Conservation (phyloP, 768 basidiomycete species). For the Suillus fuscotomentosus region DNA sequence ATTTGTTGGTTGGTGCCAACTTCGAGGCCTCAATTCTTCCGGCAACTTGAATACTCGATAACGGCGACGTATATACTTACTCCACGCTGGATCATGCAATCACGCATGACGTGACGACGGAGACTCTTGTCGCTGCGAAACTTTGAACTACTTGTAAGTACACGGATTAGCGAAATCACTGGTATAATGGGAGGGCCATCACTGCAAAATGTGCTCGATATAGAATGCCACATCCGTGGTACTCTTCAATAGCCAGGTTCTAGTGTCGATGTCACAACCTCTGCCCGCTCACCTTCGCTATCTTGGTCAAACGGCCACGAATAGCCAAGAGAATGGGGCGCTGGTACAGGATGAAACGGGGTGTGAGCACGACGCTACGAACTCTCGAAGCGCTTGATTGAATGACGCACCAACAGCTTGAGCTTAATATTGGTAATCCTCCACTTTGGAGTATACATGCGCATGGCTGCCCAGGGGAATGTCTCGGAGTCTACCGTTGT, state of each 20-base stretch:
- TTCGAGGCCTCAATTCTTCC: background rate
- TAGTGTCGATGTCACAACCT: background rate
- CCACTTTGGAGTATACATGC: no score
- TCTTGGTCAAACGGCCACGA: background rate
- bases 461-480: no score
- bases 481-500: background rate
- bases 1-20: background rate
- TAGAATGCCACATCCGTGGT: background rate
- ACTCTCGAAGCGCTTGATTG: background rate
- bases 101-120: no score
- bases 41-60: background rate
- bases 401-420: no score
- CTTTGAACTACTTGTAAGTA: background rate
- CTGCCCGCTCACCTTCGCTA: background rate
- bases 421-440: no score
- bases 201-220: background rate
- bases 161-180: background rate
- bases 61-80: background rate
- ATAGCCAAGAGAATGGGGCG: background rate
- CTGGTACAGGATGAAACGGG: background rate
- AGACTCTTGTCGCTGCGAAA: background rate
- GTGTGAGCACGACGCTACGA: background rate
- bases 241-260: background rate
- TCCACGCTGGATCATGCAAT: background rate
- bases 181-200: background rate